Conservation (phyloP, 2,329 filamentous ascomycete species). For the Calycina marina region DNA sequence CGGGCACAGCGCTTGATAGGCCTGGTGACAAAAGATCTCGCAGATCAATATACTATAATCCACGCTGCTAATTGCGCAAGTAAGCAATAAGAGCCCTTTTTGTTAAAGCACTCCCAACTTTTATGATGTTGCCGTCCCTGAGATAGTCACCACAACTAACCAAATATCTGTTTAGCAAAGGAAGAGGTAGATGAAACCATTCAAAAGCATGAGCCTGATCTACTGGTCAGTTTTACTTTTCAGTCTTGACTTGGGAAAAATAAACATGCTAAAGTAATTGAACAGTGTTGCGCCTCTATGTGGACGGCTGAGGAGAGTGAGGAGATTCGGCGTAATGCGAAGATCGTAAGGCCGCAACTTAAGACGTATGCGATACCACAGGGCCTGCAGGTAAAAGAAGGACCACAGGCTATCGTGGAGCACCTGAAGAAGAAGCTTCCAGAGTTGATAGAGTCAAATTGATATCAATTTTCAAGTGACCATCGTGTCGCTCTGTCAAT, state of each 20-base stretch:
- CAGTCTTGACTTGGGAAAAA: background rate
- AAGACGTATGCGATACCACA: background rate
- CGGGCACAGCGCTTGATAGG: slow-evolving; percentile 48
- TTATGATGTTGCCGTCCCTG: no score
- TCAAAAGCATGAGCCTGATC: slow-evolving; percentile 34
- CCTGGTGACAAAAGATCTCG: slow-evolving; percentile 42
- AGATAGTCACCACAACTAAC: no score
- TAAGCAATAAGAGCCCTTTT: slow-evolving; percentile 24
- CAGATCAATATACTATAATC: slow-evolving; percentile 47
- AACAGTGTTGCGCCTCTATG: slow-evolving; percentile 43
- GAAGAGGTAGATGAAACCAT: slow-evolving; percentile 41
- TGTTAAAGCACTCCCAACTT: no score
- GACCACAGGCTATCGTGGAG: no score
- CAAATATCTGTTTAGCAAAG: slow-evolving; percentile 28
- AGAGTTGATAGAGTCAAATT: no score
- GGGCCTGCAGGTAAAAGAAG: no score
- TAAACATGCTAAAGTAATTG: background rate
- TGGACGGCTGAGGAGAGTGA: slow-evolving; percentile 31
- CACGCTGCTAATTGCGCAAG: slow-evolving; percentile 48
- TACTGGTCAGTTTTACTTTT: slow-evolving; percentile 30
- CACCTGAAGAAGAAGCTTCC: slow-evolving; percentile 25
- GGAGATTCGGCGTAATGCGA: background rate
- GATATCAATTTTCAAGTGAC: no score
- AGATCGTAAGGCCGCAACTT: background rate
- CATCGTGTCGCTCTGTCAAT: no score